These are phyloP conservation scores for Rhizopogon vinicolor DNA, from an alignment of 768 basidiomycete genomes.

Conservation along the genomic window DNA sequence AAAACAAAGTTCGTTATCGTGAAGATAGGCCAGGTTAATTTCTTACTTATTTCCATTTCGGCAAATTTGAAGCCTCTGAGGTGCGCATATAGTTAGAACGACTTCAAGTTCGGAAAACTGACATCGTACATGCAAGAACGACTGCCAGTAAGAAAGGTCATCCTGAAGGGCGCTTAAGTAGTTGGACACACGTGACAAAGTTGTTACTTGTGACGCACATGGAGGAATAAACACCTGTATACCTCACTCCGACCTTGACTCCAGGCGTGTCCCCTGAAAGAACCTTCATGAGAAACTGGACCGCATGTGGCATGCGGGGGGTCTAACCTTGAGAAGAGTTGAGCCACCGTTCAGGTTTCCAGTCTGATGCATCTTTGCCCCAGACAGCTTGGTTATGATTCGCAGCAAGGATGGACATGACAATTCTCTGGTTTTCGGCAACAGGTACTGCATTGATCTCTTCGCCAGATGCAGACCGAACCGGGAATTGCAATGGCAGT, in stretches of 20 bases:
- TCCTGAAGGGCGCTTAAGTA: slow-evolving; percentile 19
- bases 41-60: slow-evolving; percentile 44
- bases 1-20: background rate
- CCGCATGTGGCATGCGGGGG: background rate
- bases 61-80: slow-evolving; percentile 39
- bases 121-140: slow-evolving; percentile 39
- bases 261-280: background rate
- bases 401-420: slow-evolving; percentile 35
- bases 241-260: slow-evolving; percentile 9
- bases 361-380: slow-evolving; percentile 35
- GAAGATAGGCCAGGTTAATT: background rate
- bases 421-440: slow-evolving; percentile 12
- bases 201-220: slow-evolving; percentile 27
- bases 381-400: slow-evolving; percentile 41
- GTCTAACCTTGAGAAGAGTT: background rate
- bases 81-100: background rate
- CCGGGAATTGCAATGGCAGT: background rate
- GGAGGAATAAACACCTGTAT: slow-evolving; percentile 40
- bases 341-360: slow-evolving; percentile 47
- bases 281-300: background rate
- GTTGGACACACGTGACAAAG: background rate
- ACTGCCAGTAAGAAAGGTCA: slow-evolving; percentile 44
- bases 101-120: background rate
- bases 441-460: background rate
- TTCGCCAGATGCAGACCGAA: background rate